Conservation (phyloP, 2,329 filamentous ascomycete genomes). For the Cylindrodendrum hubeiense region DNA sequence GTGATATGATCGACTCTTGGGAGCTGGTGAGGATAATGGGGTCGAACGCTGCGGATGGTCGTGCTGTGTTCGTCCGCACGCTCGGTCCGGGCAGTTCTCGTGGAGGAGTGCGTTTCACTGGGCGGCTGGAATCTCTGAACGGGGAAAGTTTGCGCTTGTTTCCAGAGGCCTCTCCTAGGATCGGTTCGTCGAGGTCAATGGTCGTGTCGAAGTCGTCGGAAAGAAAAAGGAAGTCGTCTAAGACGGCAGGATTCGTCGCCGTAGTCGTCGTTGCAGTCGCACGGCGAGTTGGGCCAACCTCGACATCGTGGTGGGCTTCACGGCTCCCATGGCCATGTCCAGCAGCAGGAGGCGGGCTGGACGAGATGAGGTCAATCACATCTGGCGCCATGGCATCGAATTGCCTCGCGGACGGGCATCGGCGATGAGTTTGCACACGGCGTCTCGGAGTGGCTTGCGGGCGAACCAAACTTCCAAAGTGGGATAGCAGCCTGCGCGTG, state of each 20-base stretch:
- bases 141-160: conserved; percentile 47
- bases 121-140: conserved; percentile 14
- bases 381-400: conserved; percentile 45
- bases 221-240: conserved; percentile 33
- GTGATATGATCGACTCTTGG: conserved; percentile 30
- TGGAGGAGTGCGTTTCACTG: conserved; percentile 33
- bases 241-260: neutral
- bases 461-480: conserved; percentile 7
- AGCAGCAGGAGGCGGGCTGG: conserved; percentile 44
- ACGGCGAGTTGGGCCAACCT: no score
- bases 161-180: conserved; percentile 32
- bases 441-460: neutral
- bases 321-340: neutral
- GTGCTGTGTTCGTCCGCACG: neutral
- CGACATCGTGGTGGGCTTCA: no score
- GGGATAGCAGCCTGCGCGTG: conserved; percentile 26
- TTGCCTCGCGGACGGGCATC: conserved; percentile 1
- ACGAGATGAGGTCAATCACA: conserved; percentile 54
- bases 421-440: neutral
- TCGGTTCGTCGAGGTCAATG: conserved; percentile 50
- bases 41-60: conserved; percentile 28
- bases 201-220: conserved; percentile 57
- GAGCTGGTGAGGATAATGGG: conserved; percentile 55
- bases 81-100: neutral
- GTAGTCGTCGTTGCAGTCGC: neutral